phyloP scores from a whole-genome alignment of 1,284 basidiomycete genomes.

The Tilletiaria anomala region DNA sequence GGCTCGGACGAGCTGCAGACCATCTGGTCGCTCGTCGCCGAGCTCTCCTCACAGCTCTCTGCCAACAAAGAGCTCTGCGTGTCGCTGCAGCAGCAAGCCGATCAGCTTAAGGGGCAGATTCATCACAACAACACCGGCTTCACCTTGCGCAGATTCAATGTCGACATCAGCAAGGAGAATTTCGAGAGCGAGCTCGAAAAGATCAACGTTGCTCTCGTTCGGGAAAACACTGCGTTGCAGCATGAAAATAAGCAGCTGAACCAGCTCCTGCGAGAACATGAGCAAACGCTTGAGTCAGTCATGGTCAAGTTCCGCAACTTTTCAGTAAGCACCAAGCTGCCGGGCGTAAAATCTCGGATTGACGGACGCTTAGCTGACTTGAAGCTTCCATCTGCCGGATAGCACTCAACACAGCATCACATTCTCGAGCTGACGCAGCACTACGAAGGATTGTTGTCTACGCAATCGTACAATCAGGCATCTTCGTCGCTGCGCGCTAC shows the following conservation, averaged over 20 bases:
- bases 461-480: constrained; percentile 18
- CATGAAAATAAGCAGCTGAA: constrained; percentile 91
- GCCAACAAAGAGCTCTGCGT: constrained; percentile 66
- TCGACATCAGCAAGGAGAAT: constrained; percentile 83
- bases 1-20: constrained; percentile 20
- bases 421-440: constrained; percentile 75
- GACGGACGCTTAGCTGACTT: not conserved
- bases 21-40: constrained; percentile 33
- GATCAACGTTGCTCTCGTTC: constrained; percentile 70
- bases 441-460: constrained; percentile 65
- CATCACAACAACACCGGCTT: constrained; percentile 62
- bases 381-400: too few species aligned
- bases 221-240: constrained; percentile 79
- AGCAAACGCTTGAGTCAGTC: constrained; percentile 82
- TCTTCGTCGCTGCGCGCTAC: constrained; percentile 14
- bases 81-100: constrained; percentile 58
- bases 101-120: constrained; percentile 67
- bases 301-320: constrained; percentile 92
- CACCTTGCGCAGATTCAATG: constrained; percentile 71
- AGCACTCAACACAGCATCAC: constrained; percentile 83
- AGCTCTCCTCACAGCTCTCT: constrained; percentile 52
- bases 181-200: constrained; percentile 88
- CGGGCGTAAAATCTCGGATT: not conserved
- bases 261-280: constrained; percentile 78
- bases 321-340: constrained; percentile 3